Evolutionary conservation across 1,284 basidiomycete genomes (phyloP).

Genomic region (Singerocomus inundabilis): DNA sequence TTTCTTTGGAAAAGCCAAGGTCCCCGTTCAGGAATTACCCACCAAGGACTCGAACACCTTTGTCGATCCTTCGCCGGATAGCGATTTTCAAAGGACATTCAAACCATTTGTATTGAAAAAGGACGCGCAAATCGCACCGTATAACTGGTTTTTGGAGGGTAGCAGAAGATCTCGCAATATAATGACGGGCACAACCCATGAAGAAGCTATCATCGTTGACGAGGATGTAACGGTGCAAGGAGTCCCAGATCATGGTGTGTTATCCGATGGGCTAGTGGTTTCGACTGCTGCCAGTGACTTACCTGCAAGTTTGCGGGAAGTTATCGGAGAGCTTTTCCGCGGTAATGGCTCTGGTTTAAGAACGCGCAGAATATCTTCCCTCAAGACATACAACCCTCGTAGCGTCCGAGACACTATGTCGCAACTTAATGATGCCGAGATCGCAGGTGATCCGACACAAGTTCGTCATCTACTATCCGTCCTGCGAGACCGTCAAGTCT

Average conservation of each 20-base stretch:
- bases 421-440: conserved; percentile 72
- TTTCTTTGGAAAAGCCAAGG: conserved; percentile 67
- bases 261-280: background rate
- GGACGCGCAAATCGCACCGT: conserved; percentile 64
- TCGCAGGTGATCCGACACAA: conserved; percentile 62
- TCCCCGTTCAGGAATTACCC: conserved; percentile 29
- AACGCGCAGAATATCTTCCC: conserved; percentile 16
- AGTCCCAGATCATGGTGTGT: conserved; percentile 17
- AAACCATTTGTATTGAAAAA: conserved; percentile 76
- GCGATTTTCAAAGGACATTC: conserved; percentile 74
- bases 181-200: conserved; percentile 27
- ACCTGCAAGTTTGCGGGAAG: conserved; percentile 15
- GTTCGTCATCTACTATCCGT: conserved; percentile 56
- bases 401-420: conserved; percentile 58
- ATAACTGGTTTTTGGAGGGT: conserved; percentile 59
- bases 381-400: conserved; percentile 37
- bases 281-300: background rate
- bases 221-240: conserved; percentile 36
- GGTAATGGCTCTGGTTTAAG: conserved; percentile 2
- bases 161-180: conserved; percentile 30
- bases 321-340: conserved; percentile 17
- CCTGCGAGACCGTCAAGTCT: conserved; percentile 54
- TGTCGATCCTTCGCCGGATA: conserved; percentile 44
- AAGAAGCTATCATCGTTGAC: conserved; percentile 55
- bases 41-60: conserved; percentile 35